Evolutionary conservation across 768 basidiomycete genomes (phyloP).

Genomic region (Crepidotus variabilis): DNA sequence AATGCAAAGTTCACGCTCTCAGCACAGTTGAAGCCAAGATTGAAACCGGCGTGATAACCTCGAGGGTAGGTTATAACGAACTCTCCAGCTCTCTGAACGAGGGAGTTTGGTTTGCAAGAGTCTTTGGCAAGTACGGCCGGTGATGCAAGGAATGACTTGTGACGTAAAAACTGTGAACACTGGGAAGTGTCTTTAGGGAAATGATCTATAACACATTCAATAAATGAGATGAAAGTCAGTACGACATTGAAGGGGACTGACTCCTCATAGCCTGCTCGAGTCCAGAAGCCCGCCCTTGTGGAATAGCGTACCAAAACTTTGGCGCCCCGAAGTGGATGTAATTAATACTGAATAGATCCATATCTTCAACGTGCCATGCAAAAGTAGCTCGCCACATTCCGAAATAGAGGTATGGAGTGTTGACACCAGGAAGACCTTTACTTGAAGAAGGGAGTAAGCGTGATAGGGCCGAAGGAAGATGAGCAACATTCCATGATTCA

Average conservation of each 20-base stretch:
- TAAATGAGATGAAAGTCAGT: constrained; percentile 2
- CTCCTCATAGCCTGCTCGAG: constrained; percentile 92
- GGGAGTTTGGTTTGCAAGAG: constrained; percentile 76
- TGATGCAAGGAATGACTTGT: constrained; percentile 94
- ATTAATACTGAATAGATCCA: constrained; percentile 99
- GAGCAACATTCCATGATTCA: constrained; percentile 90
- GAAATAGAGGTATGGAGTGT: constrained; percentile 96
- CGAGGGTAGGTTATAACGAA: constrained; percentile 94
- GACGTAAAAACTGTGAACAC: constrained; percentile 92
- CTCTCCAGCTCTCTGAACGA: constrained; percentile 93
- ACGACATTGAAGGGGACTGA: constrained; percentile 26
- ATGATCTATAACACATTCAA: constrained; percentile 48
- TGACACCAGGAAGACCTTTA: constrained; percentile 87
- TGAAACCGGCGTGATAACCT: constrained; percentile 97
- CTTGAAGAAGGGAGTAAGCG: constrained; percentile 67
- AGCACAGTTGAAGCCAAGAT: constrained; percentile 93
- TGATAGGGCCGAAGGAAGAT: constrained; percentile 81
- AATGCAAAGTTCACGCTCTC: constrained; percentile 97
- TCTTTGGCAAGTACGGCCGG: constrained; percentile 78
- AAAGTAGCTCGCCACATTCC: constrained; percentile 99
- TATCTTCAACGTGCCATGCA: constrained; percentile 99
- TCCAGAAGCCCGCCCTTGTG: constrained; percentile 75
- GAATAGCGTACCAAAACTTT: constrained; percentile 96
- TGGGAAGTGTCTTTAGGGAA: constrained; percentile 84
- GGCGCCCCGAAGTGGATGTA: constrained; percentile 98